Percentiles rank a stretch among this genome's conserved stretches.
phyloP scores from a whole-genome alignment of 2,329 filamentous ascomycete genomes.

The Periglandula ipomoeae region DNA sequence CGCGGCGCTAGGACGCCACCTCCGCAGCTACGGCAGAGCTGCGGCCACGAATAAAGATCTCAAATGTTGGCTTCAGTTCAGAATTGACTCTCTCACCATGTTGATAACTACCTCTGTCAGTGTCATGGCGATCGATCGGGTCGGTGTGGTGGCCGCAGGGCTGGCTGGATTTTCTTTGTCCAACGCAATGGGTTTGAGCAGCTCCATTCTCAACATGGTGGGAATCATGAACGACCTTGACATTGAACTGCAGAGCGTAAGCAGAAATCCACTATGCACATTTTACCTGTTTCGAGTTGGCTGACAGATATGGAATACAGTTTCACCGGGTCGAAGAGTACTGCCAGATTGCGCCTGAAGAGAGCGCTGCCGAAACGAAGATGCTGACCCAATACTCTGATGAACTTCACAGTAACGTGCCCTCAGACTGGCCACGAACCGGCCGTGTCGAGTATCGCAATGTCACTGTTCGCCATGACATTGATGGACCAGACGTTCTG shows the following conservation, averaged over 20 bases:
- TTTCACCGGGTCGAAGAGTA: constrained; percentile 30
- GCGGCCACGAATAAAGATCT: constrained; percentile 34
- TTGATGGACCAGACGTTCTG: constrained; percentile 29
- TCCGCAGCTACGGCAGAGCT: constrained; percentile 28
- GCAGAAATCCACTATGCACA: constrained; percentile 8
- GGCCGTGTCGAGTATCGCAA: constrained; percentile 28
- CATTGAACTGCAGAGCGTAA: constrained; percentile 36
- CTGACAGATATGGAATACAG: constrained; percentile 10
- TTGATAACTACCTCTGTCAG: constrained; percentile 33
- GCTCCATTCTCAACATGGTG: constrained; percentile 34
- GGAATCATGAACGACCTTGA: constrained; percentile 37
- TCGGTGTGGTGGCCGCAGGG: constrained; percentile 29
- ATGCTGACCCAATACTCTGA: constrained; percentile 9
- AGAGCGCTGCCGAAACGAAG: constrained; percentile 18
- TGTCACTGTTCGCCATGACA: constrained; percentile 28
- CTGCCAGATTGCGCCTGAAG: constrained; percentile 24
- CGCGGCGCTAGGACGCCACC: constrained; percentile 28
- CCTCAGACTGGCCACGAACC: constrained; percentile 24
- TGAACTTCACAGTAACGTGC: constrained; percentile 15
- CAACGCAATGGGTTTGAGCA: constrained; percentile 34
- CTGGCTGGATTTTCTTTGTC: constrained; percentile 39
- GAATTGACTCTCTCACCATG: constrained; percentile 35
- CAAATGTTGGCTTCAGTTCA: constrained; percentile 39
- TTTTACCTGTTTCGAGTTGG: constrained; percentile 8
- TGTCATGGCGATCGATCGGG: constrained; percentile 30